These are phyloP conservation scores for Huntiella savannae DNA, from an alignment of 2,329 filamentous ascomycete species.

Conservation along the genomic window DNA sequence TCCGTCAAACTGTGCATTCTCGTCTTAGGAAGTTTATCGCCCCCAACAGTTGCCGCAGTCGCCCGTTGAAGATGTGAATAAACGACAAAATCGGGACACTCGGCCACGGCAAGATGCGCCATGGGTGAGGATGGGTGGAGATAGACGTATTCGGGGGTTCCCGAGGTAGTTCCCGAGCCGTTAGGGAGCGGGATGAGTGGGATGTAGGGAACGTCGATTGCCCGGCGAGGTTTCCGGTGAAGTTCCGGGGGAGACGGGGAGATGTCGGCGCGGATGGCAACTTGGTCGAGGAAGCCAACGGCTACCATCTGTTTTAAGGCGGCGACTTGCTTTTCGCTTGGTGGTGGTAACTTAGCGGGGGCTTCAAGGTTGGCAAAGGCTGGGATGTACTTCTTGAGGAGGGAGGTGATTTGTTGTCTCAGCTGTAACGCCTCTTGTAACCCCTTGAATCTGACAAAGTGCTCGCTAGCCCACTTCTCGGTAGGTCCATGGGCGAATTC, in stretches of 20 bases:
- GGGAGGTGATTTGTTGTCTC: conserved; percentile 60
- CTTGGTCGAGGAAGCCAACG: conserved; percentile 81
- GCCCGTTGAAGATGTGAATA: conserved; percentile 71
- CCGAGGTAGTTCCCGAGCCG: conserved; percentile 18
- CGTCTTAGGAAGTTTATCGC: conserved; percentile 46
- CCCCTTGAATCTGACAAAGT: conserved; percentile 74
- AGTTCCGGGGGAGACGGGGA: conserved; percentile 49
- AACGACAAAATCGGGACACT: conserved; percentile 73
- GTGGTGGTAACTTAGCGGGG: conserved; percentile 36
- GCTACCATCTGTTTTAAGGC: conserved; percentile 82
- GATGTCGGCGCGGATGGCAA: conserved; percentile 82
- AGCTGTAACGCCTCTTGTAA: conserved; percentile 75
- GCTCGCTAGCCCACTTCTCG: conserved; percentile 58
- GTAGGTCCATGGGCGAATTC: conserved; percentile 61
- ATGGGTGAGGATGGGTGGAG: conserved; percentile 75
- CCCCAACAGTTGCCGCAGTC: conserved; percentile 21
- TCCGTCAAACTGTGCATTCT: conserved; percentile 79
- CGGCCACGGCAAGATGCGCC: conserved; percentile 44
- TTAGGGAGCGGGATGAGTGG: conserved; percentile 53
- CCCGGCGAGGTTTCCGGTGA: conserved; percentile 39
- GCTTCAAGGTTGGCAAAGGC: conserved; percentile 38
- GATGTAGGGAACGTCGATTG: conserved; percentile 81
- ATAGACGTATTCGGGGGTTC: conserved; percentile 46
- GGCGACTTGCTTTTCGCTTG: conserved; percentile 49
- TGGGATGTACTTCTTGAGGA: conserved; percentile 39